Percentiles rank a stretch among this genome's conserved stretches.
phyloP scores from a whole-genome alignment of 352 stramenopile species.

The Pythium guiyangense region DNA sequence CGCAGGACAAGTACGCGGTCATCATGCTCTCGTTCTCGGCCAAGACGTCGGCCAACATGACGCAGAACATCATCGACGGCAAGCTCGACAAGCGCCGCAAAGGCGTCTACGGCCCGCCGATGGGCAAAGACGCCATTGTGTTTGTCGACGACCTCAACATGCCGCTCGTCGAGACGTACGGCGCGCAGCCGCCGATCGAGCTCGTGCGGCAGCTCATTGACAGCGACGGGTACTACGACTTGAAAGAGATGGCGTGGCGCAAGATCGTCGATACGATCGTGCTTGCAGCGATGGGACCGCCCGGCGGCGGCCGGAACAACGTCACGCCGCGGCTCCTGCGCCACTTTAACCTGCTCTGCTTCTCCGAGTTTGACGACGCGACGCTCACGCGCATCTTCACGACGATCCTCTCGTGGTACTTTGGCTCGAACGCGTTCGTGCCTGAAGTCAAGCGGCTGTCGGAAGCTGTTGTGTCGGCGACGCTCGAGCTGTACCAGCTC shows the following conservation, averaged over 20 bases:
- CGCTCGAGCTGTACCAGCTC: slow-evolving; percentile 89
- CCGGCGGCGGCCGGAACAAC: slow-evolving; percentile 87
- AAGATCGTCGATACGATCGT: slow-evolving; percentile 90
- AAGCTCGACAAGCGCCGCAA: slow-evolving; percentile 93
- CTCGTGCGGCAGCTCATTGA: slow-evolving; percentile 90
- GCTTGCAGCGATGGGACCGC: slow-evolving; percentile 89
- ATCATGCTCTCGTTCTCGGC: slow-evolving; percentile 91
- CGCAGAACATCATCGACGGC: slow-evolving; percentile 94
- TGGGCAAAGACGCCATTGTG: slow-evolving; percentile 83
- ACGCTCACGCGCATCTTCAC: slow-evolving; percentile 92
- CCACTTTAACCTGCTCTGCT: slow-evolving; percentile 93
- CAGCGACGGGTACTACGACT: slow-evolving; percentile 89
- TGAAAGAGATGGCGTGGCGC: slow-evolving; percentile 92
- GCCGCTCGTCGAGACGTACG: slow-evolving; percentile 93
- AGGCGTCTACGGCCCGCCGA: slow-evolving; percentile 86
- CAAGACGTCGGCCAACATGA: slow-evolving; percentile 93
- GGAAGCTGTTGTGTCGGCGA: slow-evolving; percentile 83
- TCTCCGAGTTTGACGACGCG: slow-evolving; percentile 92
- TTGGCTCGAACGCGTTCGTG: slow-evolving; percentile 56
- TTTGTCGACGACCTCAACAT: slow-evolving; percentile 96
- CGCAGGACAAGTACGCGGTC: slow-evolving; percentile 78
- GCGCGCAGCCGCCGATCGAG: slow-evolving; percentile 91
- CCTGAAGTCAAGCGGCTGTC: slow-evolving; percentile 69
- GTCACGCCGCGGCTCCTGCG: slow-evolving; percentile 89
- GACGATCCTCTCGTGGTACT: slow-evolving; percentile 89